Percentiles rank a stretch among this genome's conserved stretches.
These are phyloP conservation scores for Picea abies DNA, from an alignment of 83 land plant genomes.

Conservation along the genomic window DNA sequence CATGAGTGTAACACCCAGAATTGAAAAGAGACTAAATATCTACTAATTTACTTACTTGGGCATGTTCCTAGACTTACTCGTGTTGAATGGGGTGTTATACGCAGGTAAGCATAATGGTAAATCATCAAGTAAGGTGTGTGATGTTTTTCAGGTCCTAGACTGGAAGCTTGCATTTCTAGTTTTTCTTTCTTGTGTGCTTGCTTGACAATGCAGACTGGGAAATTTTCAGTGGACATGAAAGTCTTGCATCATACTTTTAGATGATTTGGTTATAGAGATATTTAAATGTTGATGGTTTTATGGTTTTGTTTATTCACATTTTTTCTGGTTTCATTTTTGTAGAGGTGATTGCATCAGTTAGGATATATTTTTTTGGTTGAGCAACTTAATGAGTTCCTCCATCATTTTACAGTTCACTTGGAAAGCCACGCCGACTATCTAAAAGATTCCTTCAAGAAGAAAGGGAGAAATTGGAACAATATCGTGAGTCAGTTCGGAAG, in stretches of 20 bases:
- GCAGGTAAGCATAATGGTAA: conserved; percentile 53
- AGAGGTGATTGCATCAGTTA: not conserved
- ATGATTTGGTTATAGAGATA: not conserved
- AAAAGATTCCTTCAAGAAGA: conserved; percentile 78
- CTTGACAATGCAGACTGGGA: not conserved
- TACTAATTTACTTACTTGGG: too few species aligned
- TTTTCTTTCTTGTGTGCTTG: not conserved
- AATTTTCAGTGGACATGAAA: not conserved
- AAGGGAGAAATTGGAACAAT: conserved; percentile 69
- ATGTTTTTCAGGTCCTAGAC: not conserved
- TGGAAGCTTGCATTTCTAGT: not conserved
- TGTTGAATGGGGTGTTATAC: conserved; percentile 97
- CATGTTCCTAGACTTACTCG: conserved; percentile 91
- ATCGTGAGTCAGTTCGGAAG: conserved; percentile 78
- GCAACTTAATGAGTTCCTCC: conserved; percentile 8
- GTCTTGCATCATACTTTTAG: not conserved
- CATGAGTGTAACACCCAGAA: too few species aligned
- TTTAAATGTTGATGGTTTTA: not conserved
- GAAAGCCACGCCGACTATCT: conserved; percentile 91
- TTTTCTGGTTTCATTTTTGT: not conserved
- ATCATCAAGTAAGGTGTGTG: not conserved
- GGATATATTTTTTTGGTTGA: not conserved
- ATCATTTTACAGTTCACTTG: conserved; percentile 76
- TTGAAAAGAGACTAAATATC: too few species aligned
- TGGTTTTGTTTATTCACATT: not conserved